These are phyloP conservation scores for Cardamine chenopodiifolia DNA, from an alignment of 345 rosid species.

Conservation along the genomic window DNA sequence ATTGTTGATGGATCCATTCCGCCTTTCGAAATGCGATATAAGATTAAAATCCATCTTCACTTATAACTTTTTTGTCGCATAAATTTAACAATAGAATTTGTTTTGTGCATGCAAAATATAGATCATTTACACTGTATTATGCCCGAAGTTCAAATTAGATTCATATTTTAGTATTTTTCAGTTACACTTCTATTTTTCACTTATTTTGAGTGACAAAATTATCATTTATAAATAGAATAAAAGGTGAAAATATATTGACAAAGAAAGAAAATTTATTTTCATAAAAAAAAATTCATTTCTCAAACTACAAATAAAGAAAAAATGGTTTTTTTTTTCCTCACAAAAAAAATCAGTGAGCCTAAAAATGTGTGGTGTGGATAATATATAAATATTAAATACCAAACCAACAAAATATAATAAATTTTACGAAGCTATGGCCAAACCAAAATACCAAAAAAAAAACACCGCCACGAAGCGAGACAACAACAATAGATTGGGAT, in stretches of 20 bases:
- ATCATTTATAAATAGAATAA: neutral
- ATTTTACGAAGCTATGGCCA: slow-evolving; percentile 6
- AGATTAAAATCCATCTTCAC: too few species aligned
- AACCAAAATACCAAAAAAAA: neutral
- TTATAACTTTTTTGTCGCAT: too few species aligned
- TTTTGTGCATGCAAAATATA: neutral
- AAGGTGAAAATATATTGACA: neutral
- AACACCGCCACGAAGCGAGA: slow-evolving; percentile 35
- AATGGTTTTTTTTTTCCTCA: neutral
- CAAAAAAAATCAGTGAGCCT: slow-evolving; percentile 24
- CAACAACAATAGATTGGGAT: slow-evolving; percentile 31
- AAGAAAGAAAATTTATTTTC: neutral
- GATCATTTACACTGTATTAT: neutral
- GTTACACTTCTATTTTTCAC: neutral
- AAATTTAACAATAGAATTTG: too few species aligned
- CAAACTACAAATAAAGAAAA: neutral
- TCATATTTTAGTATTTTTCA: neutral
- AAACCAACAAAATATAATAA: neutral
- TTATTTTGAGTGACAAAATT: neutral
- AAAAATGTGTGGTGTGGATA: slow-evolving; percentile 44
- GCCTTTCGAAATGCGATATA: too few species aligned
- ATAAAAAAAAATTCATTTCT: neutral
- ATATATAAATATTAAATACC: slow-evolving; percentile 7
- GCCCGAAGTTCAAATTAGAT: neutral
- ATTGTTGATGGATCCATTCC: too few species aligned